Percentiles rank a stretch among this genome's conserved stretches.
Evolutionary conservation across 768 basidiomycete species (phyloP).

Genomic region (Podaxis pistillaris): DNA sequence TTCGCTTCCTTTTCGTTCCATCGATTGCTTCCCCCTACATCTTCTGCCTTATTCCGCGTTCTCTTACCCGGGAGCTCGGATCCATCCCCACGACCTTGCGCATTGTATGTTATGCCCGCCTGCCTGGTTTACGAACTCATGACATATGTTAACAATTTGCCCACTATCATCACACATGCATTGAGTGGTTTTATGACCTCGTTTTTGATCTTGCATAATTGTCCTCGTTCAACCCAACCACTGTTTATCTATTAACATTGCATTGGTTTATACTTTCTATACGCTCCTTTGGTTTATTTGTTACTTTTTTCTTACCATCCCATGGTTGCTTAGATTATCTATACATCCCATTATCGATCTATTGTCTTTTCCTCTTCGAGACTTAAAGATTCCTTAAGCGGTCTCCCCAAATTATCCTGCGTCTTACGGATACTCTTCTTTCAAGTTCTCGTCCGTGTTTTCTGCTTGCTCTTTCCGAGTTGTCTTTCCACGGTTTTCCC

Average conservation of each 20-base stretch:
- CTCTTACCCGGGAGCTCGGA: neutral
- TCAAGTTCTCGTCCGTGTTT: conserved; percentile 4
- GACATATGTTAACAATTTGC: neutral
- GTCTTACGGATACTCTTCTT: conserved; percentile 13
- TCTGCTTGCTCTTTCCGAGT: conserved; percentile 8
- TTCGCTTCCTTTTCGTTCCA: neutral
- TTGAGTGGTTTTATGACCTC: conserved; percentile 7
- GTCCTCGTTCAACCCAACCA: conserved; percentile 5
- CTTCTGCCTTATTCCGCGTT: neutral
- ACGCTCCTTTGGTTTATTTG: conserved; percentile 11
- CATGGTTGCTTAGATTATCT: conserved; percentile 15
- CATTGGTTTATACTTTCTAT: conserved; percentile 18
- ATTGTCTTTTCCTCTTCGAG: conserved; percentile 14
- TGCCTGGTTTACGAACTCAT: conserved; percentile 7
- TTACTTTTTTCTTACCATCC: conserved; percentile 2
- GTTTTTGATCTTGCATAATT: conserved; percentile 14
- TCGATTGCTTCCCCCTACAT: neutral
- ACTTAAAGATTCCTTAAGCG: conserved; percentile 5
- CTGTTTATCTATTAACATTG: conserved; percentile 15
- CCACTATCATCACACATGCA: neutral
- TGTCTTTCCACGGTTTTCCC: conserved; percentile 1
- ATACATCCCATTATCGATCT: conserved; percentile 14
- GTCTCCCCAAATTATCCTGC: neutral
- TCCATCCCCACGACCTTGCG: neutral
- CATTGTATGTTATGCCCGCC: conserved; percentile 5